A percentile compares a stretch with the other conserved stretches of the same genome.
Evolutionary conservation across 768 basidiomycete species (phyloP).

Genomic region (Mycena rebaudengoi): DNA sequence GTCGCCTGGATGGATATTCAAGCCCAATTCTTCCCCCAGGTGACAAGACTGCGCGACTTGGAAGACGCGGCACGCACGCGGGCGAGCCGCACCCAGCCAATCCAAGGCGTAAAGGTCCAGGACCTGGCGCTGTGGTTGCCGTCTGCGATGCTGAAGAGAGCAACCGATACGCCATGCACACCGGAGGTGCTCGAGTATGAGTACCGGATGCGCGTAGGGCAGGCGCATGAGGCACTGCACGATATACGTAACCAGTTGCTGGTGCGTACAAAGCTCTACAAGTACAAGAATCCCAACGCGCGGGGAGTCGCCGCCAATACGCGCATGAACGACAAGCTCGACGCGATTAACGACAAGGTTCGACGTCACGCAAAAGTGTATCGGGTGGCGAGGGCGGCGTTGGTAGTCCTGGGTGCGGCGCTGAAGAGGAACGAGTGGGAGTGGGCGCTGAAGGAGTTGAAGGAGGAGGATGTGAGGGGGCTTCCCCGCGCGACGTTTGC

Average conservation of each 20-base stretch:
- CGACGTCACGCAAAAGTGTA: background rate
- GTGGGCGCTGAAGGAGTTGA: constrained; percentile 20
- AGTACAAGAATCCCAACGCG: constrained; percentile 37
- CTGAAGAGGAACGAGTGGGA: constrained; percentile 29
- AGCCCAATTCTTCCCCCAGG: constrained; percentile 1
- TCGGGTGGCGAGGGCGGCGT: background rate
- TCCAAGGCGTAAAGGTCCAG: constrained; percentile 3
- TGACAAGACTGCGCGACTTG: background rate
- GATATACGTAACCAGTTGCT: constrained; percentile 39
- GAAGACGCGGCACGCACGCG: constrained; percentile 3
- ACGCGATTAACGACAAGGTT: background rate
- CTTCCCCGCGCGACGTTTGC: background rate
- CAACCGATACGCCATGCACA: background rate
- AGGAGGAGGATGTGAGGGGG: background rate
- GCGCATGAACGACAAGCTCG: constrained; percentile 29
- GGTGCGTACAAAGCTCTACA: constrained; percentile 35
- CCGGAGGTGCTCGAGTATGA: constrained; percentile 30
- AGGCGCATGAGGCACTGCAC: constrained; percentile 38
- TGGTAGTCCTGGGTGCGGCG: constrained; percentile 9
- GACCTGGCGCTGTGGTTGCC: constrained; percentile 19
- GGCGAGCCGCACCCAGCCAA: constrained; percentile 9
- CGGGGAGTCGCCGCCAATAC: constrained; percentile 37
- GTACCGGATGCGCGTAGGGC: constrained; percentile 35
- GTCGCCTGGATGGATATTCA: constrained; percentile 14
- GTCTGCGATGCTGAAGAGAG: background rate